Base-by-base conservation (phyloP, 108 stramenopile genomes). In the Skeletonema marinoi region DNA sequence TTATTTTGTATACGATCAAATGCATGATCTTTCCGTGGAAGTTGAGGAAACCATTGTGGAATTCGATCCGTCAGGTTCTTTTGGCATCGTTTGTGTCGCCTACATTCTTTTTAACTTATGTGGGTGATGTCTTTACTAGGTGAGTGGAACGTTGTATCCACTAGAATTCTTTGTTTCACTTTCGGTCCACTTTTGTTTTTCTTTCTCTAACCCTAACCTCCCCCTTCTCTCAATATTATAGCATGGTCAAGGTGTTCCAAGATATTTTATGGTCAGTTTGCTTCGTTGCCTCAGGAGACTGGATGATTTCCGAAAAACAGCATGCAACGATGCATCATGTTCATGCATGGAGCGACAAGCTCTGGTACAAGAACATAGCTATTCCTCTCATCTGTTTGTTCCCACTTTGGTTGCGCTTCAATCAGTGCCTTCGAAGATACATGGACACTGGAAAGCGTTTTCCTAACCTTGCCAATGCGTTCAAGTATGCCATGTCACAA, bases 191-290 rank as follows among this genome's bases (percentile, higher is more conserved):
- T 25, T 64, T 14, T 16, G 14, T 30, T 14, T n/a, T n/a, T n/a
- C 29, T 75, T 1, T 32, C 11, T 75, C 39, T 29, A 1, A 14
- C 6, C 19, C 29, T 44, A 6, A 12, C 65, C 35, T n/a, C 35
- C 44, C 68, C n/a, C 75, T 82, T n/a, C 80, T 84, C 88, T 13
- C 65, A 85, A 69, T 86, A n/a, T 68, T 10, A 56, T 21, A 91
- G 89, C 64, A 91, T 96, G 89, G 92, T 96, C 32, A 97, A 97
- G 86, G 94, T 97, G 9, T 93, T 94, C 56, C 95, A 94, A 78
- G 97, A 98, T 74, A 69, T 92, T 32, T 81, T 90, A 4, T 98
- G 97, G 96, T 88, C 95, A 14, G 29, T 81, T 38, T 91, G 90
- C 71, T 98, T 90, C 81, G 78, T 98, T 12, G 32, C 89, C 4